These are phyloP conservation scores for Aspergillus neotritici DNA, from an alignment of 2,329 filamentous ascomycete species.

Conservation along the genomic window DNA sequence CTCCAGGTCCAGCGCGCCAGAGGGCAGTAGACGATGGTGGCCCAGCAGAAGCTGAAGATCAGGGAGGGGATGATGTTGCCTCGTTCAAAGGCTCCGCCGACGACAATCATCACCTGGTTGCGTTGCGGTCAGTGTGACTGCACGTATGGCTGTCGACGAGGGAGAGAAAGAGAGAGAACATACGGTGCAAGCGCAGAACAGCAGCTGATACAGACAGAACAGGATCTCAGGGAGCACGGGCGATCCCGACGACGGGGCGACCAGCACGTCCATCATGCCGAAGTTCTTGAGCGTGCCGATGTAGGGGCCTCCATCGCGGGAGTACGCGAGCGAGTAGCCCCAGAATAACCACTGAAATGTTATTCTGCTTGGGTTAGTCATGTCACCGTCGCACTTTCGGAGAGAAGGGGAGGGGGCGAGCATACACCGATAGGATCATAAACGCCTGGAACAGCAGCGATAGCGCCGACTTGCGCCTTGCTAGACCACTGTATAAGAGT, in stretches of 20 bases:
- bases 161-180: background rate
- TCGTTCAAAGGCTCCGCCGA: conserved; percentile 59
- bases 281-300: conserved; percentile 60
- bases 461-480: conserved; percentile 57
- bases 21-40: conserved; percentile 66
- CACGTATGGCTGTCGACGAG: background rate
- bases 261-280: conserved; percentile 55
- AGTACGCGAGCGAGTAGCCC: conserved; percentile 61
- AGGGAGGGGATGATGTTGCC: conserved; percentile 61
- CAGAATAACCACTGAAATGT: conserved; percentile 57
- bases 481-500: conserved; percentile 59
- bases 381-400: background rate
- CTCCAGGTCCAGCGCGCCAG: conserved; percentile 78
- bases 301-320: conserved; percentile 54
- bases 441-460: conserved; percentile 59
- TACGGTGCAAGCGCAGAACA: conserved; percentile 51
- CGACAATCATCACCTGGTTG: conserved; percentile 56
- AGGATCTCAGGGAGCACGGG: conserved; percentile 58
- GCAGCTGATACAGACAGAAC: conserved; percentile 60
- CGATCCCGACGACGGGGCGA: conserved; percentile 55
- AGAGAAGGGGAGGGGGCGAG: background rate
- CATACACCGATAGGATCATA: conserved; percentile 51
- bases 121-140: conserved; percentile 16
- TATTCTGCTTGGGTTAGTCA: conserved; percentile 17
- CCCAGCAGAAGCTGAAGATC: conserved; percentile 67